Percentiles rank a stretch among this genome's conserved stretches.
Evolutionary conservation across 352 stramenopile species (phyloP).

Genomic region (Phytophthora megakarya): DNA sequence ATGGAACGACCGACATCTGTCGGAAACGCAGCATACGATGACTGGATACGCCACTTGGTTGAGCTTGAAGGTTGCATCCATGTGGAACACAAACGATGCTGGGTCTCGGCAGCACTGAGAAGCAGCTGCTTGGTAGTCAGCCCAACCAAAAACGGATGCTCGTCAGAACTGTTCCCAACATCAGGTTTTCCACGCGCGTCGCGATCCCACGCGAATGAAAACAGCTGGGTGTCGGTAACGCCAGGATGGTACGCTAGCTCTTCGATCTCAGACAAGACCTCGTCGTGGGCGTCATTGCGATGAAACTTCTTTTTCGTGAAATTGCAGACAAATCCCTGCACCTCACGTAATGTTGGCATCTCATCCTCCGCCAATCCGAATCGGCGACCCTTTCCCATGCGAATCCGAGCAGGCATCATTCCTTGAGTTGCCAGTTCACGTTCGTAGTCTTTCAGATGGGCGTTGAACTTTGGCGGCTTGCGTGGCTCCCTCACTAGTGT

Average conservation of each 20-base stretch:
- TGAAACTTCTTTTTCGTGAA: background rate
- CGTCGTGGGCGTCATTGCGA: background rate
- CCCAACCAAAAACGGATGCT: slow-evolving; percentile 6
- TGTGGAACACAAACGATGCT: slow-evolving; percentile 14
- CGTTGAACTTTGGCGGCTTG: background rate
- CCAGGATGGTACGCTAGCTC: background rate
- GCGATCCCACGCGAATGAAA: background rate
- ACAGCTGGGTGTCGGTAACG: background rate
- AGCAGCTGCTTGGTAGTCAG: background rate
- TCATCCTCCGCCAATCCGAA: background rate
- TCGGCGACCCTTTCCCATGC: background rate
- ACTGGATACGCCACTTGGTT: slow-evolving; percentile 21
- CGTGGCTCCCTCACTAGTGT: background rate
- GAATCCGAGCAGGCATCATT: background rate
- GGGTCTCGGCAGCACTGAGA: background rate
- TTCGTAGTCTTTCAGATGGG: background rate
- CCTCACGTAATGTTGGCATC: background rate
- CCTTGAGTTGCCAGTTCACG: background rate
- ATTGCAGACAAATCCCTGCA: background rate
- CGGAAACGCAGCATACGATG: slow-evolving; percentile 23
- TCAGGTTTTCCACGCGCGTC: background rate
- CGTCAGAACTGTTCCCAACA: slow-evolving; percentile 4
- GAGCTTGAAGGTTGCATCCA: slow-evolving; percentile 28
- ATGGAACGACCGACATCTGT: slow-evolving; percentile 20
- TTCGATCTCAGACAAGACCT: background rate